Percentiles rank a stretch among this genome's conserved stretches.
Evolutionary conservation across 1,284 basidiomycete species (phyloP).

Genomic region (Malassezia caprae): DNA sequence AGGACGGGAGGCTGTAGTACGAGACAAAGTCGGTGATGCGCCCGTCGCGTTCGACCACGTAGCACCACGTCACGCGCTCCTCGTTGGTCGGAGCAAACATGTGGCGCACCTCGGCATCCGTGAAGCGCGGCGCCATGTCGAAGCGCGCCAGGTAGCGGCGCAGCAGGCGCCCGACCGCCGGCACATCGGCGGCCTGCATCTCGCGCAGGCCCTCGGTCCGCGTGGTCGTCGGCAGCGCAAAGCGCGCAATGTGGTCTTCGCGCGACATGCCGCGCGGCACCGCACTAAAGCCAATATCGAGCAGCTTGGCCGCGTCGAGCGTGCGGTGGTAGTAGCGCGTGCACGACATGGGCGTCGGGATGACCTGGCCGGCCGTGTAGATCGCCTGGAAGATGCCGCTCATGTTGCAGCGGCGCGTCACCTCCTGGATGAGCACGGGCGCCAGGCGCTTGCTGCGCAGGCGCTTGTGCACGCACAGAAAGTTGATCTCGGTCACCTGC

Average conservation of each 20-base stretch:
- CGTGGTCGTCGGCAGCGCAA: conserved; percentile 22
- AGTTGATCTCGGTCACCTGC: conserved; percentile 74
- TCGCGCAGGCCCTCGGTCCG: conserved; percentile 59
- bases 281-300: conserved; percentile 81
- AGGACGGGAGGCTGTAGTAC: conserved; percentile 91
- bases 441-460: conserved; percentile 87
- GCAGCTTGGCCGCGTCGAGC: conserved; percentile 80
- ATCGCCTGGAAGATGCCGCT: conserved; percentile 91
- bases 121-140: conserved; percentile 69
- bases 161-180: conserved; percentile 65
- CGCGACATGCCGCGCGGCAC: conserved; percentile 35
- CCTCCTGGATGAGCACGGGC: conserved; percentile 94
- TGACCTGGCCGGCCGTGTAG: conserved; percentile 61
- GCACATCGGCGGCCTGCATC: conserved; percentile 71
- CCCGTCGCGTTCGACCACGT: conserved; percentile 85
- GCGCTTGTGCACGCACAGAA: conserved; percentile 96
- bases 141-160: conserved; percentile 73
- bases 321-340: conserved; percentile 80
- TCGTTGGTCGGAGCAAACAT: conserved; percentile 54
- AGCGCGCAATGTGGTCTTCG: conserved; percentile 31
- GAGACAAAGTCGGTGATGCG: conserved; percentile 89
- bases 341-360: conserved; percentile 41
- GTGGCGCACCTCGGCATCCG: conserved; percentile 71
- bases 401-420: conserved; percentile 83
- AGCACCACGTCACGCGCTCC: conserved; percentile 71